Percentiles rank a stretch among this genome's conserved stretches.
These are phyloP conservation scores for Serendipita sp. DNA, from an alignment of 768 basidiomycete genomes.

Conservation along the genomic window DNA sequence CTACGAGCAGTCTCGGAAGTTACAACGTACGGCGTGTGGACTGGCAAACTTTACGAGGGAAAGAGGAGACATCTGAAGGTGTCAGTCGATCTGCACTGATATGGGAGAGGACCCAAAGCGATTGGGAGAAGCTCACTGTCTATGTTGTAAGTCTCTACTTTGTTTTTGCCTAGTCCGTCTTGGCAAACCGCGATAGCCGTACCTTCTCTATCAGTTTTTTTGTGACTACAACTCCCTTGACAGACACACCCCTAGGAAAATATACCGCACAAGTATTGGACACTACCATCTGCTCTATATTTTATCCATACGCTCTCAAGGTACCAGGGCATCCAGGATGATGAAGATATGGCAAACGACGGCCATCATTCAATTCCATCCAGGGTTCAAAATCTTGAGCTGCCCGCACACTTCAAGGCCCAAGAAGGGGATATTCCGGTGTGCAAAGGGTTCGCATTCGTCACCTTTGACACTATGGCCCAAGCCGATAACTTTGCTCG, in stretches of 20 bases:
- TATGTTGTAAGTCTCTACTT: constrained; percentile 41
- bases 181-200: not conserved
- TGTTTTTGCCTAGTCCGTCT: not conserved
- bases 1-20: constrained; percentile 26
- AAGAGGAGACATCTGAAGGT: not conserved
- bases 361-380: not conserved
- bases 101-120: constrained; percentile 24
- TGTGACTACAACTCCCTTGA: constrained; percentile 1
- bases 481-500: constrained; percentile 30
- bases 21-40: constrained; percentile 51
- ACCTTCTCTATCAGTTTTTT: not conserved
- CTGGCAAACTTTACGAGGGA: constrained; percentile 17
- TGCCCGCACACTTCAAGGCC: constrained; percentile 53
- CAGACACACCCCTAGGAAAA: constrained; percentile 39
- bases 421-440: constrained; percentile 36
- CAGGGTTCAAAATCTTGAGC: constrained; percentile 35
- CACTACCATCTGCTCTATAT: constrained; percentile 32
- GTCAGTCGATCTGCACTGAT: constrained; percentile 15
- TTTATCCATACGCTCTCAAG: constrained; percentile 26
- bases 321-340: constrained; percentile 5
- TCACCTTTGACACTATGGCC: constrained; percentile 32
- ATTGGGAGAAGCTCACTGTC: constrained; percentile 47
- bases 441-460: constrained; percentile 63
- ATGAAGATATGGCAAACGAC: not conserved
- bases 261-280: constrained; percentile 41